Base-by-base conservation (phyloP, 805 yeast genomes). In the Lipomyces yamadae region DNA sequence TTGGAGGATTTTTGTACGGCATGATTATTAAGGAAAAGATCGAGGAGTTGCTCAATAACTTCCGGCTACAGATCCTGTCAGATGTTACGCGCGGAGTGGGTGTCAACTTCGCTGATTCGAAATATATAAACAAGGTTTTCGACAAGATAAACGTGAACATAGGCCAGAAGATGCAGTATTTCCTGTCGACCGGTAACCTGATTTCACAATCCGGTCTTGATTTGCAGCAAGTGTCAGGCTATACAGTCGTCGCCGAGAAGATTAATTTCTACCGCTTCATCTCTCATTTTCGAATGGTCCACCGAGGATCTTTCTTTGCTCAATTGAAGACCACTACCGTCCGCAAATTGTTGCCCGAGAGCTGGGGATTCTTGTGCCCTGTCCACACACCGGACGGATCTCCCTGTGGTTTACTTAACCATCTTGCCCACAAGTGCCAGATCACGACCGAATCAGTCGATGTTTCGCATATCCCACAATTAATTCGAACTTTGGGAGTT, bases 381-480 rank as follows among this genome's bases (percentile, higher is more conserved):
- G 99, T 95, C 32, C 99, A 95, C 79, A 95, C 99, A 13, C 99
- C 99, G 4, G 99, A 95, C 89, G 99, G 99, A 74, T 90, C 98
- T 61, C 99, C 99, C 29, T 95, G 99, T 87, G 99, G 99, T 82
- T 83, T 95, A 78, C 82, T 95, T 75, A 95, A 95, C 80, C 99
- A 95, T 84, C 88, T 95, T 81, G 89, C 98, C 8, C 98, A 95
- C 81, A 92, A 91, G 79, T 95, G 99, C 84, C 83, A 84, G 73
- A 90, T 95, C 68, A 86, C 97, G 5, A 93, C 98, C 7, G 78
- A 79, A 55, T 87, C 87, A 32, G 81, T 89, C 4, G 96, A 93
- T 76, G 94, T 89, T 18, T 84, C 91, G 4, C 80, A 81, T 34
- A 87, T 95, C 54, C 90, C 96, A 34, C 78, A 80, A 7, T 84